A percentile compares a stretch with the other conserved stretches of the same genome.
These are phyloP conservation scores for Teratosphaeria viscida DNA, from an alignment of 2,329 filamentous ascomycete species.

Conservation along the genomic window DNA sequence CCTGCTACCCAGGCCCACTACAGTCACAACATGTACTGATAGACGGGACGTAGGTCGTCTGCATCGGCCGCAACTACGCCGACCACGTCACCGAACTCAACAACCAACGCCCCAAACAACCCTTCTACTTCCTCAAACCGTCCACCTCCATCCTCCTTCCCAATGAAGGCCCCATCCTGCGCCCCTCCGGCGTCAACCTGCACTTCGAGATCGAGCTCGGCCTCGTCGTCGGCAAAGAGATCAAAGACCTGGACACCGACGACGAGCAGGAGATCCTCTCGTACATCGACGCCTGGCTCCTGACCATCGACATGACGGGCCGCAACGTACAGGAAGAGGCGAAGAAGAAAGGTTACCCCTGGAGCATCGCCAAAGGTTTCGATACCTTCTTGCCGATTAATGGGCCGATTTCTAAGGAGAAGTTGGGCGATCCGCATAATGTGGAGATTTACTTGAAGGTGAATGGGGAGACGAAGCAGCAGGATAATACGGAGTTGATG, in stretches of 20 bases:
- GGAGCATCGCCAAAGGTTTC: slow-evolving; percentile 94
- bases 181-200: slow-evolving; percentile 71
- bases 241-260: slow-evolving; percentile 64
- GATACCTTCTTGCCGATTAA: slow-evolving; percentile 92
- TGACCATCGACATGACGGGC: slow-evolving; percentile 95
- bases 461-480: slow-evolving; percentile 67
- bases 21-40: background rate
- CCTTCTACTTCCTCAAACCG: slow-evolving; percentile 98
- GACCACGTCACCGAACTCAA: slow-evolving; percentile 92
- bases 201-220: slow-evolving; percentile 96
- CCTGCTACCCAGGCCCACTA: background rate
- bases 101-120: slow-evolving; percentile 78
- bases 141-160: slow-evolving; percentile 75
- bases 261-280: slow-evolving; percentile 68
- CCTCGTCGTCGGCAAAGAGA: slow-evolving; percentile 70
- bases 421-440: slow-evolving; percentile 78
- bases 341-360: slow-evolving; percentile 92
- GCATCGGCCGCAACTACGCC: slow-evolving; percentile 93
- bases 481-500: slow-evolving; percentile 88
- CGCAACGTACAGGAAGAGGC: slow-evolving; percentile 93
- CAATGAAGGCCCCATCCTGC: slow-evolving; percentile 65
- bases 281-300: slow-evolving; percentile 75
- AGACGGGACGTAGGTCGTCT: slow-evolving; percentile 56
- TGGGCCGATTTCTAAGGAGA: slow-evolving; percentile 65
- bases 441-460: slow-evolving; percentile 78